phyloP scores from a whole-genome alignment of 495 filamentous ascomycete species.

The Talaromyces stipitatus region DNA sequence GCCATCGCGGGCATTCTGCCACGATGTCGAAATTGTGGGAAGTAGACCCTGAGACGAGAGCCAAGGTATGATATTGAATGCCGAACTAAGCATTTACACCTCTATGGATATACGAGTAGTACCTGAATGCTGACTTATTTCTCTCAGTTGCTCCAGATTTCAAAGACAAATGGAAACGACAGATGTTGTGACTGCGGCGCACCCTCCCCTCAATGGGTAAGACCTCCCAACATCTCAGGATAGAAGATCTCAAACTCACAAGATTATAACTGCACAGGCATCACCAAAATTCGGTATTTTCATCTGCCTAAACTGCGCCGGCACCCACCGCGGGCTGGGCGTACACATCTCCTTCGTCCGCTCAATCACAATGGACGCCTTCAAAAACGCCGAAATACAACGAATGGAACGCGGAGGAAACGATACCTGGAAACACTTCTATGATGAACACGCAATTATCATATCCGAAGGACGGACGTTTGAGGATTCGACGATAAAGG shows the following conservation, averaged over 20 bases:
- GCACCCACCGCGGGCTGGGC: constrained; percentile 86
- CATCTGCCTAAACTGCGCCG: constrained; percentile 94
- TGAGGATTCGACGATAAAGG: constrained; percentile 69
- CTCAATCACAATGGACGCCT: constrained; percentile 94
- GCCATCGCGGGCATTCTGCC: constrained; percentile 1
- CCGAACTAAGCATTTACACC: background rate
- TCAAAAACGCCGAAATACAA: constrained; percentile 79
- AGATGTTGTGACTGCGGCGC: constrained; percentile 89
- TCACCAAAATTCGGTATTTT: constrained; percentile 79
- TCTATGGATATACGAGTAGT: background rate
- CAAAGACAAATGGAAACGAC: constrained; percentile 79
- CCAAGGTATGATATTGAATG: constrained; percentile 56
- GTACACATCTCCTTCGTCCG: constrained; percentile 98
- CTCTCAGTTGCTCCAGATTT: constrained; percentile 72
- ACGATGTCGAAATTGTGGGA: constrained; percentile 78
- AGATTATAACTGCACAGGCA: constrained; percentile 29
- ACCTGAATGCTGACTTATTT: background rate
- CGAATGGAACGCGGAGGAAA: constrained; percentile 87
- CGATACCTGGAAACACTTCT: constrained; percentile 76
- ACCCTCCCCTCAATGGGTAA: constrained; percentile 87
- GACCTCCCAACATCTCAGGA: constrained; percentile 5
- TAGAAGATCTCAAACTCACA: background rate
- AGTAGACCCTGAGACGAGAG: constrained; percentile 90
- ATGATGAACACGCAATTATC: constrained; percentile 61
- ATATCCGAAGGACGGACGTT: constrained; percentile 51